phyloP scores from a whole-genome alignment of 2,329 filamentous ascomycete genomes.

The Pseudopithomyces chartarum region DNA sequence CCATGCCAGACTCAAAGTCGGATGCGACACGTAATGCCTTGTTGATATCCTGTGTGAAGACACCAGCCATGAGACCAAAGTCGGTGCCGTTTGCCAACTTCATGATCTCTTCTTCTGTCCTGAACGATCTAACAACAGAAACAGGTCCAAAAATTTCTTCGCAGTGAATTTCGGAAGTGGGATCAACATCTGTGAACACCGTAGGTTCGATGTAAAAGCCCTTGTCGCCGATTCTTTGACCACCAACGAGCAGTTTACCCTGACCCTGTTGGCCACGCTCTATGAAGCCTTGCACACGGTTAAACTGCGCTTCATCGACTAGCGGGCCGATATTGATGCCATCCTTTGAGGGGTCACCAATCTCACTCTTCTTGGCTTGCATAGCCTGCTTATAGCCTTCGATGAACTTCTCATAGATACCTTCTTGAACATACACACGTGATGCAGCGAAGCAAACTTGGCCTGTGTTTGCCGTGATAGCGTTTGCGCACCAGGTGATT shows the following conservation, averaged over 20 bases:
- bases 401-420: constrained; percentile 45
- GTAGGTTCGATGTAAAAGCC: constrained; percentile 43
- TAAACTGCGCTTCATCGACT: constrained; percentile 41
- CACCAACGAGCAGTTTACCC: constrained; percentile 40
- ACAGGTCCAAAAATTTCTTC: constrained; percentile 49
- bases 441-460: constrained; percentile 46
- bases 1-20: constrained; percentile 42
- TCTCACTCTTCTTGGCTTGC: constrained; percentile 33
- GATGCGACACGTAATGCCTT: constrained; percentile 38
- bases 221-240: constrained; percentile 35
- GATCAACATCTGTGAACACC: constrained; percentile 40
- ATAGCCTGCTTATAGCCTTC: constrained; percentile 42
- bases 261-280: constrained; percentile 37
- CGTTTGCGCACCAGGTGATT: constrained; percentile 40
- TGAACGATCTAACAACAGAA: constrained; percentile 41
- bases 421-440: constrained; percentile 47
- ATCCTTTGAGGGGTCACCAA: constrained; percentile 37
- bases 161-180: constrained; percentile 40
- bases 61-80: constrained; percentile 45
- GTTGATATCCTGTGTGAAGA: constrained; percentile 48
- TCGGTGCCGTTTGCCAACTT: constrained; percentile 45
- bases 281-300: constrained; percentile 43
- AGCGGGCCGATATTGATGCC: constrained; percentile 41
- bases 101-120: constrained; percentile 47
- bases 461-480: constrained; percentile 45